These are phyloP conservation scores for Vitellaria paradoxa DNA, from an alignment of 179 eudicot genomes.

Conservation along the genomic window DNA sequence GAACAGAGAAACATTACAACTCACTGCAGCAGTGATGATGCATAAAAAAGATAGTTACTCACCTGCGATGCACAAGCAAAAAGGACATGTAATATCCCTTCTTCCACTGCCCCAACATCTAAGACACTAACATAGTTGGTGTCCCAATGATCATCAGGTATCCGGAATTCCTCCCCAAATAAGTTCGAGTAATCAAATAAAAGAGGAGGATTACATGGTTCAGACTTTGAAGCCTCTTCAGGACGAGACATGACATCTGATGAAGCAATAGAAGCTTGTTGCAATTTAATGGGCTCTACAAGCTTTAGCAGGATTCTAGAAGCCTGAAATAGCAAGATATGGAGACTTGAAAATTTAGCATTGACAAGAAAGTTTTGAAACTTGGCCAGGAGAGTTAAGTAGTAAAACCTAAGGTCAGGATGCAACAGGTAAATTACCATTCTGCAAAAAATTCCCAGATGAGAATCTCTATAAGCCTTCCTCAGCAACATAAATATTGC, in stretches of 20 bases:
- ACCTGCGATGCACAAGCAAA: conserved; percentile 89
- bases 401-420: not conserved
- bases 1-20: not conserved
- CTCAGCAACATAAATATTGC: conserved; percentile 55
- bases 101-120: conserved; percentile 69
- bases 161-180: conserved; percentile 68
- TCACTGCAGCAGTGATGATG: not conserved
- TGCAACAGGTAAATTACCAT: conserved; percentile 40
- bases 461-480: conserved; percentile 66
- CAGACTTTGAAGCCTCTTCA: conserved; percentile 42
- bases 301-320: conserved; percentile 60
- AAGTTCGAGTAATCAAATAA: conserved; percentile 64
- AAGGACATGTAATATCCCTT: conserved; percentile 75
- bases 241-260: conserved; percentile 31
- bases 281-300: conserved; percentile 34
- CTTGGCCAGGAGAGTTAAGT: not conserved
- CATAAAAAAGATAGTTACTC: conserved; percentile 14
- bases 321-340: conserved; percentile 41
- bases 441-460: conserved; percentile 65
- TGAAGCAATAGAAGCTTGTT: conserved; percentile 37
- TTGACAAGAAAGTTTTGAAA: conserved; percentile 10
- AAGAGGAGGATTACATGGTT: conserved; percentile 27
- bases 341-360: conserved; percentile 1
- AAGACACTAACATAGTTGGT: conserved; percentile 51
- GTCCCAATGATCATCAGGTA: conserved; percentile 57